Conservation (phyloP, 2,329 filamentous ascomycete species). For the Alternaria atra region DNA sequence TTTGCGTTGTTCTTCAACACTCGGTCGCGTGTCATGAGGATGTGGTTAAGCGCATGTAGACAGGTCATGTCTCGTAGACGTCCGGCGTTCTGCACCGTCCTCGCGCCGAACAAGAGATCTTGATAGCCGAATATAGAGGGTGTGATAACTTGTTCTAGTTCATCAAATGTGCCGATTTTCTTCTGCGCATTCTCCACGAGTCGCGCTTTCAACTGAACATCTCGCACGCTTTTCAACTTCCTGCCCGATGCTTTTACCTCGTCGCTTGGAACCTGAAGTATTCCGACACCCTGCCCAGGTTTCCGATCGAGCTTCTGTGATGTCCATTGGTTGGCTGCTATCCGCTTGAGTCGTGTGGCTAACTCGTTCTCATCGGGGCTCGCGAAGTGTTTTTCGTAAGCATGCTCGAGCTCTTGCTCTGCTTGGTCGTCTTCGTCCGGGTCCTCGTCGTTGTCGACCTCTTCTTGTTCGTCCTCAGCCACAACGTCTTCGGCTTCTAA, state of each 20-base stretch:
- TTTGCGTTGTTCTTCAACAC: constrained; percentile 93
- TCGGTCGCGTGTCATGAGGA: constrained; percentile 90
- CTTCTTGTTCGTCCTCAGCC: constrained; percentile 16
- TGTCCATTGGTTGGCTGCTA: constrained; percentile 60
- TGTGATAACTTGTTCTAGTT: constrained; percentile 71
- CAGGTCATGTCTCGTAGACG: constrained; percentile 76
- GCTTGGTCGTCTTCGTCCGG: constrained; percentile 48
- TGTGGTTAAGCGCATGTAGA: constrained; percentile 88
- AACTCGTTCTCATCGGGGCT: constrained; percentile 70
- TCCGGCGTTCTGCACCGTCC: constrained; percentile 73
- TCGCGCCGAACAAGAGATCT: constrained; percentile 79
- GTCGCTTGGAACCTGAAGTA: constrained; percentile 37
- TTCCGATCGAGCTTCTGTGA: constrained; percentile 47
- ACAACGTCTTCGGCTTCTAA: neutral
- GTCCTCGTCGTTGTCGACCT: constrained; percentile 26
- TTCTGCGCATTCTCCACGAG: constrained; percentile 42
- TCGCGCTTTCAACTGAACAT: constrained; percentile 46
- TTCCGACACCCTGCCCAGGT: constrained; percentile 34
- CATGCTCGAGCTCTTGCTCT: constrained; percentile 60
- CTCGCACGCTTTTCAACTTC: constrained; percentile 35
- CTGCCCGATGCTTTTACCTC: constrained; percentile 26
- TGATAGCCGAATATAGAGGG: constrained; percentile 82
- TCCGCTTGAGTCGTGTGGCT: constrained; percentile 59
- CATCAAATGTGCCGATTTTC: constrained; percentile 62
- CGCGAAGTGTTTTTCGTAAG: constrained; percentile 84